phyloP scores from a whole-genome alignment of 2,329 filamentous ascomycete genomes.

The Aspergillus glaucus region DNA sequence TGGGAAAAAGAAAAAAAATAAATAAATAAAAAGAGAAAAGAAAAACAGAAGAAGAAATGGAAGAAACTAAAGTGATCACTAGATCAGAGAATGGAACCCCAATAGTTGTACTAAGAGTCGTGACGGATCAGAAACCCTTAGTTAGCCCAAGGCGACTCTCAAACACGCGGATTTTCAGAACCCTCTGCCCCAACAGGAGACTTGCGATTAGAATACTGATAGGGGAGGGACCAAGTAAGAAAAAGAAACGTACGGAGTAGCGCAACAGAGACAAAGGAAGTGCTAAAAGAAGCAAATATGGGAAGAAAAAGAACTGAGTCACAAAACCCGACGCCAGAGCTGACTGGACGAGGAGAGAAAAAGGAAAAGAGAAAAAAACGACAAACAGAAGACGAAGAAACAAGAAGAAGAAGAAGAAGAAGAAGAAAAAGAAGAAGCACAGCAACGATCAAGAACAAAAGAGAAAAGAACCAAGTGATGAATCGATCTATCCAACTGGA shows the following conservation, averaged over 20 bases:
- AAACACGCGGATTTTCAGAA: background rate
- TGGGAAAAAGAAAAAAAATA: constrained; percentile 12
- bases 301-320: constrained; percentile 4
- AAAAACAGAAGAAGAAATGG: constrained; percentile 11
- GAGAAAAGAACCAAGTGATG: background rate
- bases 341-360: constrained; percentile 13
- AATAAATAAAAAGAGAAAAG: constrained; percentile 7
- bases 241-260: background rate
- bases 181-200: no score
- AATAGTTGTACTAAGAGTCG: no score
- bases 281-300: constrained; percentile 3
- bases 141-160: background rate
- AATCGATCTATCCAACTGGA: background rate
- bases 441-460: constrained; percentile 7
- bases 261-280: background rate
- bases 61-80: constrained; percentile 11
- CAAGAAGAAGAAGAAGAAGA: constrained; percentile 11
- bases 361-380: constrained; percentile 3
- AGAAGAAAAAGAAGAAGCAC: constrained; percentile 9
- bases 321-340: background rate
- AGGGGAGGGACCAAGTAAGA: background rate
- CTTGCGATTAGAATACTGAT: background rate
- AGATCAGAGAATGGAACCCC: constrained; percentile 1
- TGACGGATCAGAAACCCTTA: background rate
- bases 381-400: background rate